Evolutionary conservation across 2,329 filamentous ascomycete species (phyloP).

Genomic region (Colletotrichum cordylinicola): DNA sequence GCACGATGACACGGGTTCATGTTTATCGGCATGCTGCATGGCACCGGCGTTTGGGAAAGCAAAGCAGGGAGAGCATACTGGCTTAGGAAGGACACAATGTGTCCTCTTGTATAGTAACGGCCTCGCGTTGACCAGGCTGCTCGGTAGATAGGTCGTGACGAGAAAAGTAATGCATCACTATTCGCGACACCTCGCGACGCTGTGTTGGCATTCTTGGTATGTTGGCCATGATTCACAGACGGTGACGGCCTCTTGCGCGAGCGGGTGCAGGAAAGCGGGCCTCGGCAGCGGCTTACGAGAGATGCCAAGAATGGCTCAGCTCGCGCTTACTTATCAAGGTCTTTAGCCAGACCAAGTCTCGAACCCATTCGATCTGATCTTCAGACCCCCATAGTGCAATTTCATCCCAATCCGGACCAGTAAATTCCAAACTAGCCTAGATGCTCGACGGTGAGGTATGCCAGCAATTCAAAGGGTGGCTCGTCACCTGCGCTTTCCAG

Average conservation of each 20-base stretch:
- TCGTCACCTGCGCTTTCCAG: background rate
- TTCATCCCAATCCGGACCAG: background rate
- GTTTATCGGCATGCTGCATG: slow-evolving; percentile 36
- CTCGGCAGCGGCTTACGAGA: background rate
- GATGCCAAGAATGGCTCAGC: background rate
- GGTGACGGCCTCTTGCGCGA: background rate
- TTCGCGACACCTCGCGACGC: background rate
- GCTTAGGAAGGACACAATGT: slow-evolving; percentile 7
- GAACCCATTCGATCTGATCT: background rate
- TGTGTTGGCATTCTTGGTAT: background rate
- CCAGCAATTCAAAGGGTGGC: background rate
- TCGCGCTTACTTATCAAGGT: background rate
- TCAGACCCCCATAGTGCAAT: background rate
- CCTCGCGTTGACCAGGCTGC: background rate
- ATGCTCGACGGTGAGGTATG: background rate
- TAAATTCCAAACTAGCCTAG: background rate
- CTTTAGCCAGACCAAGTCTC: background rate
- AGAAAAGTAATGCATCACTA: slow-evolving; percentile 2
- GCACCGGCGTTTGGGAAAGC: slow-evolving; percentile 34
- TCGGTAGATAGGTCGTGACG: background rate
- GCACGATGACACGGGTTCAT: slow-evolving; percentile 17
- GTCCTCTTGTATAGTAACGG: slow-evolving; percentile 13
- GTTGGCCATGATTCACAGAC: background rate
- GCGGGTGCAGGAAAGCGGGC: background rate
- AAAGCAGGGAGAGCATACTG: slow-evolving; percentile 16